Conservation (phyloP, 352 stramenopile genomes). For the Globisporangium nunn region DNA sequence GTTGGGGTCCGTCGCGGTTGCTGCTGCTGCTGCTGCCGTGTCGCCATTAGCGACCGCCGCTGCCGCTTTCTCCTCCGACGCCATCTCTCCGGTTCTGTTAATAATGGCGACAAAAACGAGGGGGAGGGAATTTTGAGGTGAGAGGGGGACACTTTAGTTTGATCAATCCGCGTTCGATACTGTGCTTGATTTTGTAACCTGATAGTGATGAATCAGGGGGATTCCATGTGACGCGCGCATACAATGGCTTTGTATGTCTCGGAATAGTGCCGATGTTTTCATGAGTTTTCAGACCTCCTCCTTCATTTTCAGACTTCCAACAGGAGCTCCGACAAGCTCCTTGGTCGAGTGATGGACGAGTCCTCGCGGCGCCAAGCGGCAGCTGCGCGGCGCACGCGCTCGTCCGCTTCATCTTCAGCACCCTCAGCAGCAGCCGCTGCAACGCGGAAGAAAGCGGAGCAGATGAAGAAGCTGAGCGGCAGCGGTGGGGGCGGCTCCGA, state of each 20-base stretch:
- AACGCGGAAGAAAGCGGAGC: not conserved
- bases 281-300: too few species aligned
- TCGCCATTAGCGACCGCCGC: not conserved
- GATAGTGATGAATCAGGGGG: not conserved
- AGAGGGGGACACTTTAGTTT: too few species aligned
- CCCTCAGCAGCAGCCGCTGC: constrained; percentile 3
- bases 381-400: constrained; percentile 6
- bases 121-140: too few species aligned
- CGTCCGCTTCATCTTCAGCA: not conserved
- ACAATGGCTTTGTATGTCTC: not conserved
- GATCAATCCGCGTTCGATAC: too few species aligned
- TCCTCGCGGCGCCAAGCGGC: constrained; percentile 24
- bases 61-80: constrained; percentile 17
- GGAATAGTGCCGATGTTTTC: too few species aligned
- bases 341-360: not conserved
- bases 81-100: not conserved
- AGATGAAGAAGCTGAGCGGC: too few species aligned
- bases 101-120: not conserved
- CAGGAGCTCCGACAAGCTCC: not conserved
- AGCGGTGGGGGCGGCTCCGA: constrained; percentile 14
- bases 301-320: too few species aligned
- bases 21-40: not conserved
- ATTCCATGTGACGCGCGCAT: not conserved
- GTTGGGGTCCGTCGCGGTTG: constrained; percentile 3
- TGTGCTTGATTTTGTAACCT: not conserved